Conservation (phyloP, 495 filamentous ascomycete species). For the Penicillium macrosclerotiorum region DNA sequence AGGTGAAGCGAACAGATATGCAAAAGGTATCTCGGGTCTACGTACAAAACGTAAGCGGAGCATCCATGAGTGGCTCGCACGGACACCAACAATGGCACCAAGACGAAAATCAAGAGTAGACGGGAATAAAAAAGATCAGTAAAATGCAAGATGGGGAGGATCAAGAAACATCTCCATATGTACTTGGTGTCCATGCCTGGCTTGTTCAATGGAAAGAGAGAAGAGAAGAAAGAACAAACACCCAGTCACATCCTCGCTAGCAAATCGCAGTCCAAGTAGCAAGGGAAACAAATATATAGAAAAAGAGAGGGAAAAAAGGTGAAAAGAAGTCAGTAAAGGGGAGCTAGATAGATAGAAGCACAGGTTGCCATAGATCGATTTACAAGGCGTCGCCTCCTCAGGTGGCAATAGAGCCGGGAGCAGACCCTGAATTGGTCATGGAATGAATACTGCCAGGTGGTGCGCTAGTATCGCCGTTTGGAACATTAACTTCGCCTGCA, state of each 20-base stretch:
- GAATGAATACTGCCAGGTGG: constrained; percentile 37
- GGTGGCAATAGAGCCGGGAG: constrained; percentile 28
- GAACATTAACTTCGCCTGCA: constrained; percentile 3
- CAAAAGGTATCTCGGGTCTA: constrained; percentile 14
- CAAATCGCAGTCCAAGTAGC: constrained; percentile 1
- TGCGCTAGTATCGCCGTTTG: constrained; percentile 26
- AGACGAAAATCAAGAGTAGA: constrained; percentile 3
- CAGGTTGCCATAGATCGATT: neutral
- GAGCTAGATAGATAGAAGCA: constrained; percentile 8
- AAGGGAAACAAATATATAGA: neutral
- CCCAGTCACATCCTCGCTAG: too few species aligned
- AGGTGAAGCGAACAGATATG: constrained; percentile 3
- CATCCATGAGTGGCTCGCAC: constrained; percentile 1
- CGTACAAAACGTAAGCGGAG: constrained; percentile 2
- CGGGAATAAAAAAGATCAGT: constrained; percentile 4
- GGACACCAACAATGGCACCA: neutral
- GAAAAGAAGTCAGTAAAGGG: too few species aligned
- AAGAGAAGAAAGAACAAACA: constrained; percentile 3
- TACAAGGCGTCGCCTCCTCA: constrained; percentile 1
- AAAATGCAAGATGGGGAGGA: constrained; percentile 10
- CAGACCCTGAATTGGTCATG: constrained; percentile 34
- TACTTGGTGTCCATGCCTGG: constrained; percentile 15
- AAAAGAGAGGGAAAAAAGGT: too few species aligned
- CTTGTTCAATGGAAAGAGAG: constrained; percentile 4
- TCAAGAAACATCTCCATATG: constrained; percentile 21